A percentile compares a stretch with the other conserved stretches of the same genome.
Conservation (phyloP, 768 basidiomycete genomes). For the Hypholoma fasciculare region DNA sequence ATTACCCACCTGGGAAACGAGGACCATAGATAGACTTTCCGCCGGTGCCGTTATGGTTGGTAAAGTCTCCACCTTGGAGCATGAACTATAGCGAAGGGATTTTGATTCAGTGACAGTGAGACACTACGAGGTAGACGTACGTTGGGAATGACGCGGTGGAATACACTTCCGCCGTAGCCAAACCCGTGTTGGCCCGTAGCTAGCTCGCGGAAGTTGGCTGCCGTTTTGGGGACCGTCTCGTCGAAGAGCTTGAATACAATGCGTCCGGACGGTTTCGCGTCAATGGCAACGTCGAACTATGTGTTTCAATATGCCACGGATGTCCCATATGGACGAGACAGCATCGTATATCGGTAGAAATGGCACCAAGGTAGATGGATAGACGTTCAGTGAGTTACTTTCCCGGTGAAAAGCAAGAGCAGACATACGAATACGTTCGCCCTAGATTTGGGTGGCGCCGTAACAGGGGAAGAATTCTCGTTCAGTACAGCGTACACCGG, state of each 20-base stretch:
- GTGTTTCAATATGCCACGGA: no score
- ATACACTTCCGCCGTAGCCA: slow-evolving; percentile 67
- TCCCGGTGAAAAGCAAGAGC: neutral
- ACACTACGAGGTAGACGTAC: slow-evolving; percentile 32
- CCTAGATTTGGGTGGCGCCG: slow-evolving; percentile 23
- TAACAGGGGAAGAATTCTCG: slow-evolving; percentile 16
- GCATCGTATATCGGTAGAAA: no score
- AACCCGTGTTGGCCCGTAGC: slow-evolving; percentile 66
- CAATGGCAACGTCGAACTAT: slow-evolving; percentile 69
- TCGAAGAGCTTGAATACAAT: slow-evolving; percentile 86
- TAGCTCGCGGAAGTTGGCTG: slow-evolving; percentile 80
- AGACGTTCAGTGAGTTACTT: no score
- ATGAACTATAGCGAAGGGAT: slow-evolving; percentile 52
- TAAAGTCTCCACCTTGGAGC: slow-evolving; percentile 90
- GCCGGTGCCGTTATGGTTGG: slow-evolving; percentile 71
- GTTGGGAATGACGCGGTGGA: slow-evolving; percentile 75
- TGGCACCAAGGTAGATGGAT: no score
- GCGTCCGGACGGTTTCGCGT: slow-evolving; percentile 59
- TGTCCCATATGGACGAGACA: no score
- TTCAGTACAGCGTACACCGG: slow-evolving; percentile 31
- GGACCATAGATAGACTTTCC: slow-evolving; percentile 87
- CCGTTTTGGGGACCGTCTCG: slow-evolving; percentile 78
- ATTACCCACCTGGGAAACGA: slow-evolving; percentile 64
- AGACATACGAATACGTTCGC: slow-evolving; percentile 39
- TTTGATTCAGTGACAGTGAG: neutral